A percentile compares a stretch with the other conserved stretches of the same genome.
phyloP scores from a whole-genome alignment of 768 basidiomycete genomes.

The Ephemerocybe angulata region DNA sequence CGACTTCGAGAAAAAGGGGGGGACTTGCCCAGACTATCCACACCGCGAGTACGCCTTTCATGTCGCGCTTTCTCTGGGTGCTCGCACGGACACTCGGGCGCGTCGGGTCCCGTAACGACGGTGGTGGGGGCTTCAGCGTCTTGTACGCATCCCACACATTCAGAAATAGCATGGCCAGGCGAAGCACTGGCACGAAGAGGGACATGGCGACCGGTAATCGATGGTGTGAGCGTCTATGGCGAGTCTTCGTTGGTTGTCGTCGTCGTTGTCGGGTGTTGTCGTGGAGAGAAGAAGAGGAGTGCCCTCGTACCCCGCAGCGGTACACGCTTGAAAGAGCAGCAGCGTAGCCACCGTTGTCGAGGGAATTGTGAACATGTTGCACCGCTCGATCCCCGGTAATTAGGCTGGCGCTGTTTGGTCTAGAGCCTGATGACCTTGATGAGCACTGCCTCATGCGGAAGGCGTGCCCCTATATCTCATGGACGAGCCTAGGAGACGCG shows the following conservation, averaged over 20 bases:
- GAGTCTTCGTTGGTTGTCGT: constrained; percentile 1
- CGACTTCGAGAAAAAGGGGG: background rate
- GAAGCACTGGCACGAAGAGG: constrained; percentile 62
- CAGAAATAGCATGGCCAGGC: constrained; percentile 66
- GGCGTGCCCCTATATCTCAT: too few relatives aligned
- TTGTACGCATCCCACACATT: constrained; percentile 87
- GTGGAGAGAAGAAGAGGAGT: too few relatives aligned
- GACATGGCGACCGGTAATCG: constrained; percentile 46
- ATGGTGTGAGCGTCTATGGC: background rate
- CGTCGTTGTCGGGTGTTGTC: constrained; percentile 6
- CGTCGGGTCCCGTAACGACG: constrained; percentile 51
- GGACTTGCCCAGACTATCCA: constrained; percentile 81
- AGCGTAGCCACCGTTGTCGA: too few relatives aligned
- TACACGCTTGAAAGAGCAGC: too few relatives aligned
- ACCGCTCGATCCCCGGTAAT: too few relatives aligned
- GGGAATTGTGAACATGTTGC: too few relatives aligned
- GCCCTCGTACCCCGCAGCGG: too few relatives aligned
- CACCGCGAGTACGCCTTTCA: constrained; percentile 80
- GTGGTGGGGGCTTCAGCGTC: constrained; percentile 64
- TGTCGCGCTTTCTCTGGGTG: constrained; percentile 74
- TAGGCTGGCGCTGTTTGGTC: too few relatives aligned
- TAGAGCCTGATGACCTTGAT: too few relatives aligned
- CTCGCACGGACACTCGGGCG: constrained; percentile 63
- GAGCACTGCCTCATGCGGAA: too few relatives aligned
- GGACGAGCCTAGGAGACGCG: too few relatives aligned